Percentiles rank a stretch among this genome's conserved stretches.
These are phyloP conservation scores for Microsporum canis DNA, from an alignment of 2,329 filamentous ascomycete species.

Conservation along the genomic window DNA sequence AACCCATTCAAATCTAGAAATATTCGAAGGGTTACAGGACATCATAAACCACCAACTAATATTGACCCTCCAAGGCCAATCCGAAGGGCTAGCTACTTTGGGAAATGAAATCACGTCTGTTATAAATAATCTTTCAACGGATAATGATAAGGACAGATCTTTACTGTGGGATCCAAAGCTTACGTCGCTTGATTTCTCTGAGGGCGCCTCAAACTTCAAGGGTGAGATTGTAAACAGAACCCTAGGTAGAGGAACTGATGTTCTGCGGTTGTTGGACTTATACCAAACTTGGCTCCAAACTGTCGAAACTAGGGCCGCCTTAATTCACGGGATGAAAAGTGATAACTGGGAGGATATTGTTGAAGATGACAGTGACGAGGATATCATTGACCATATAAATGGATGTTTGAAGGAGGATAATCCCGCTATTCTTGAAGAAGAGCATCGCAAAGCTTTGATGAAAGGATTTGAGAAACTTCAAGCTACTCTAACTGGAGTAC, in stretches of 20 bases:
- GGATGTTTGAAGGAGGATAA: slow-evolving; percentile 59
- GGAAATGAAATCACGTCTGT: slow-evolving; percentile 52
- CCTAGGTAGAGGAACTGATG: slow-evolving; percentile 58
- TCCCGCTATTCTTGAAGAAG: slow-evolving; percentile 50
- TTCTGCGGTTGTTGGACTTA: slow-evolving; percentile 49
- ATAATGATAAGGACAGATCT: slow-evolving; percentile 24
- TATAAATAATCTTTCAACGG: slow-evolving; percentile 47
- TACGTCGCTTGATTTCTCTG: slow-evolving; percentile 53
- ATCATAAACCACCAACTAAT: slow-evolving; percentile 59
- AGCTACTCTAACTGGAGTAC: slow-evolving; percentile 31
- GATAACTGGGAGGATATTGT: slow-evolving; percentile 29
- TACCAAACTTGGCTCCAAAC: slow-evolving; percentile 66
- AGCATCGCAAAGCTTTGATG: slow-evolving; percentile 46
- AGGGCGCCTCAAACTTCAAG: slow-evolving; percentile 58
- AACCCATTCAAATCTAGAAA: slow-evolving; percentile 42
- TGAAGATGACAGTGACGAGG: slow-evolving; percentile 31
- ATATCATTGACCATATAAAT: slow-evolving; percentile 25
- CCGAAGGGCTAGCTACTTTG: slow-evolving; percentile 53
- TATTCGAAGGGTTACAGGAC: slow-evolving; percentile 57
- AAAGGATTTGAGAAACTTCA: slow-evolving; percentile 48
- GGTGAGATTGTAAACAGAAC: slow-evolving; percentile 56
- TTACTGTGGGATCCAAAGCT: slow-evolving; percentile 56
- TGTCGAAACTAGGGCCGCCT: slow-evolving; percentile 42
- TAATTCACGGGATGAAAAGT: slow-evolving; percentile 26
- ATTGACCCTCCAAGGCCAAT: slow-evolving; percentile 51